These are phyloP conservation scores for Jatropha podagrica DNA, from an alignment of 441 rosid species.

Conservation along the genomic window DNA sequence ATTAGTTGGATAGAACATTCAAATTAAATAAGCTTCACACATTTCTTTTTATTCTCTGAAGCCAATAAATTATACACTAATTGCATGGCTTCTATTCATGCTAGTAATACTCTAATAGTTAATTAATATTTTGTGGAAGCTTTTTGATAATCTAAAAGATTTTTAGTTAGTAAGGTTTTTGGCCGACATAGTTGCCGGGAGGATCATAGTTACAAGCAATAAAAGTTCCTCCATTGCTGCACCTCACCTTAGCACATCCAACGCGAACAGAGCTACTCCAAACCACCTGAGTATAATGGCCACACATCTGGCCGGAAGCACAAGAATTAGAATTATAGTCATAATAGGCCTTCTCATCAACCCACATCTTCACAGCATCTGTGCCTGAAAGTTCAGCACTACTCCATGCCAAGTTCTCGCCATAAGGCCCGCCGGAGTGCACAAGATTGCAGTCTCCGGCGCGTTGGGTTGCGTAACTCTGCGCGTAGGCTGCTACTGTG, in stretches of 20 bases:
- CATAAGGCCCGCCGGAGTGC: background rate
- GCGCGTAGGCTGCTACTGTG: background rate
- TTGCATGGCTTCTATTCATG: too few species aligned
- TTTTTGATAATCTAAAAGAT: background rate
- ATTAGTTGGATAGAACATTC: too few species aligned
- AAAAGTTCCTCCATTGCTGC: slow-evolving; percentile 4
- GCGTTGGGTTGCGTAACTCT: background rate
- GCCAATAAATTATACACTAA: too few species aligned
- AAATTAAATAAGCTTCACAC: too few species aligned
- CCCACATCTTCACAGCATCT: slow-evolving; percentile 36
- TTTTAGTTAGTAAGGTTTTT: background rate
- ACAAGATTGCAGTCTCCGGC: background rate
- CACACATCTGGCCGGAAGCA: background rate
- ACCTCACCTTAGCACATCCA: slow-evolving; percentile 1
- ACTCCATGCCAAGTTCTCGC: slow-evolving; percentile 24
- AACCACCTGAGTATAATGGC: slow-evolving; percentile 2
- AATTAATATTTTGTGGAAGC: too few species aligned
- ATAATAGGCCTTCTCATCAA: slow-evolving; percentile 25
- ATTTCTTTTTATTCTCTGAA: too few species aligned
- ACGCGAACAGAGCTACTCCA: background rate
- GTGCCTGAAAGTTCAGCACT: slow-evolving; percentile 21
- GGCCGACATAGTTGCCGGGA: background rate
- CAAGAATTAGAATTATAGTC: slow-evolving; percentile 23
- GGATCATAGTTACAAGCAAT: slow-evolving; percentile 5
- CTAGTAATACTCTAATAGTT: too few species aligned